Percentiles rank a stretch among this genome's conserved stretches.
Conservation (phyloP, 1,284 basidiomycete genomes). For the Trichosporon ovoides region DNA sequence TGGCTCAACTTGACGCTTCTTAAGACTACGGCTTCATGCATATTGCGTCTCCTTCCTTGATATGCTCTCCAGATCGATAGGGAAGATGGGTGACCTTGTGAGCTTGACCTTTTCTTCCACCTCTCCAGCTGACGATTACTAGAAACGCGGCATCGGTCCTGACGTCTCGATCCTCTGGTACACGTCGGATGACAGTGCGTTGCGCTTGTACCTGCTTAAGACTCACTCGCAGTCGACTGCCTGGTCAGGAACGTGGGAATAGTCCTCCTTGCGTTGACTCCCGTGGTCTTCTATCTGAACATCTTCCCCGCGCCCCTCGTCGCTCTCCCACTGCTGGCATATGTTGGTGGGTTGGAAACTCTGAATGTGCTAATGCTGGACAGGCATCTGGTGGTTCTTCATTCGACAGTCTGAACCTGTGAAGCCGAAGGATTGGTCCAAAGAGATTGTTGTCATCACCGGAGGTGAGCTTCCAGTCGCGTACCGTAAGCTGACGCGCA, state of each 20-base stretch:
- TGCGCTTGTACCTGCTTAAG: too few species aligned
- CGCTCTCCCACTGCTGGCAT: neutral
- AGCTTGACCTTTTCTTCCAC: neutral
- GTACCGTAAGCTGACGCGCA: conserved; percentile 41
- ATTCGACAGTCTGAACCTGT: neutral
- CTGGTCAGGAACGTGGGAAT: neutral
- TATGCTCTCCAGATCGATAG: neutral
- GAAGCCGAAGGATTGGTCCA: conserved; percentile 56
- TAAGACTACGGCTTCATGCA: neutral
- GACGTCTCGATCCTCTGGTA: neutral
- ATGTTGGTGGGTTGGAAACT: neutral
- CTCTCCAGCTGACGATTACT: neutral
- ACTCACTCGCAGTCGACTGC: neutral
- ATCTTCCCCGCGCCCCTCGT: neutral
- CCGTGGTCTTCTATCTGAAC: neutral
- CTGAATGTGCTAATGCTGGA: neutral
- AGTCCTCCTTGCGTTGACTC: neutral
- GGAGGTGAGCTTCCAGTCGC: conserved; percentile 59
- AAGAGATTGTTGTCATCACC: conserved; percentile 81
- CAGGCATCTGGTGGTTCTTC: neutral
- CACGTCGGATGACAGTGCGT: neutral
- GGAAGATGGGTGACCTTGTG: neutral
- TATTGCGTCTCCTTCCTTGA: neutral
- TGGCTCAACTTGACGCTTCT: neutral
- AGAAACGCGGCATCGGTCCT: neutral